Evolutionary conservation across 805 yeast genomes (phyloP), one percentile per base, ranked within the genome.

Genomic region (Cephaloascus fragrans): DNA sequence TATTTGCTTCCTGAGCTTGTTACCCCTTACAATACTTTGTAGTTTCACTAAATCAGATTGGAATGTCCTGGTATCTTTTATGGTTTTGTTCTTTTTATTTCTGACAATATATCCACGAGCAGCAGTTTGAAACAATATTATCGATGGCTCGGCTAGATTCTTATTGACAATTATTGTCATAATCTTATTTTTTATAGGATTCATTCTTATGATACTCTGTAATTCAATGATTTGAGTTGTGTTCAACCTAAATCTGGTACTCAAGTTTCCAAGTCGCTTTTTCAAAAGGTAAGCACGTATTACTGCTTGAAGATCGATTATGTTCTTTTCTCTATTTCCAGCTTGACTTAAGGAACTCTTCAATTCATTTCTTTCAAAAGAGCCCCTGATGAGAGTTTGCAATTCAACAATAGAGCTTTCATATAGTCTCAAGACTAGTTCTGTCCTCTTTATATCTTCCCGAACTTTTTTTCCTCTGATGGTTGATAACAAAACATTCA

Each of bases 261-360:
- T n/a, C 2, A 31, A 28, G 16, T 39, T 35, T 3, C 42, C 35
- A 61, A 79, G 63, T 16, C 62, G 59, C 52, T 80, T 83, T 39
- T 95, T 69, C 40, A 74, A 61, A 33, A 76, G 63, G 0, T 83
- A 77, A 16, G 93, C 95, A 46, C 86, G 65, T 15, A 83, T 71
- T 18, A 78, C 58, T 0, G 93, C 74, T 54, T 88, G 96, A 16
- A 88, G 60, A 40, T 60, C 62, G 31, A 69, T 58, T 29, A 81
- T 70, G 38, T 59, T 51, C 3, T 36, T 16, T 31, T 31, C 33
- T 9, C 33, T 6, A 6, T 31, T 16, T 5, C 15, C 33, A 31
- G 33, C 33, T 16, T 14, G 8, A 16, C 33, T 14, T 16, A 31
- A 23, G 12, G 28, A 23, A 8, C 12, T 23, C 12, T 23, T 23